Evolutionary conservation across 2,329 filamentous ascomycete species (phyloP).

Genomic region (Aspergillus japonicus): DNA sequence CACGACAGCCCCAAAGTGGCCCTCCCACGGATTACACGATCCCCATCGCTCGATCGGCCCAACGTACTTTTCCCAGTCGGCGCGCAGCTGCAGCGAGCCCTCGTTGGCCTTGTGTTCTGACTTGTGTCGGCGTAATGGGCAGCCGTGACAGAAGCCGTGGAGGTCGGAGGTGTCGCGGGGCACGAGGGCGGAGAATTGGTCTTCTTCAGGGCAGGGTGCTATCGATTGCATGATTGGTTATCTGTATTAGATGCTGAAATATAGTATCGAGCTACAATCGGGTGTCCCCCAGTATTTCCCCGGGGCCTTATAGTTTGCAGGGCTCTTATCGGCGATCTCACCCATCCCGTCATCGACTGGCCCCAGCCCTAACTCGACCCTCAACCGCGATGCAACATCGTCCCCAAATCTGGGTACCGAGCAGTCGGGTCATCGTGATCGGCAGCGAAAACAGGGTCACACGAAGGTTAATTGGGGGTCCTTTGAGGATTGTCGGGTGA

Average conservation of each 20-base stretch:
- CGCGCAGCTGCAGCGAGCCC: slow-evolving; percentile 12
- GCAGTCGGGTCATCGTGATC: background rate
- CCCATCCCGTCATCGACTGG: background rate
- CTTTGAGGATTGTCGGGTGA: too few species aligned
- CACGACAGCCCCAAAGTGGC: slow-evolving; percentile 17
- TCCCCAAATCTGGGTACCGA: too few species aligned
- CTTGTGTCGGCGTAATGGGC: slow-evolving; percentile 14
- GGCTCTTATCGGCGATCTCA: background rate
- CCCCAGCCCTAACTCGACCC: background rate
- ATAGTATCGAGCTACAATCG: background rate
- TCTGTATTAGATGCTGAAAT: background rate
- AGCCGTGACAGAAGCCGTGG: slow-evolving; percentile 14
- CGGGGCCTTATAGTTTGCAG: background rate
- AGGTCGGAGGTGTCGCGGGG: slow-evolving; percentile 3
- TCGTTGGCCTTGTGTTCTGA: slow-evolving; percentile 16
- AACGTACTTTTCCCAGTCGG: slow-evolving; percentile 18
- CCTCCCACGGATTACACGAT: slow-evolving; percentile 17
- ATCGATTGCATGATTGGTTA: background rate
- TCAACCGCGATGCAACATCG: too few species aligned
- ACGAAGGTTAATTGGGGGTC: background rate
- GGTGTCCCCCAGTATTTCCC: too few species aligned
- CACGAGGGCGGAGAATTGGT: slow-evolving; percentile 2
- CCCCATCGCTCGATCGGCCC: slow-evolving; percentile 21
- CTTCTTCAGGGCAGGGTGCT: background rate
- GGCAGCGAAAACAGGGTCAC: background rate